Evolutionary conservation across 2,329 filamentous ascomycete genomes (phyloP).

Genomic region (Sordariomycetes sp.): DNA sequence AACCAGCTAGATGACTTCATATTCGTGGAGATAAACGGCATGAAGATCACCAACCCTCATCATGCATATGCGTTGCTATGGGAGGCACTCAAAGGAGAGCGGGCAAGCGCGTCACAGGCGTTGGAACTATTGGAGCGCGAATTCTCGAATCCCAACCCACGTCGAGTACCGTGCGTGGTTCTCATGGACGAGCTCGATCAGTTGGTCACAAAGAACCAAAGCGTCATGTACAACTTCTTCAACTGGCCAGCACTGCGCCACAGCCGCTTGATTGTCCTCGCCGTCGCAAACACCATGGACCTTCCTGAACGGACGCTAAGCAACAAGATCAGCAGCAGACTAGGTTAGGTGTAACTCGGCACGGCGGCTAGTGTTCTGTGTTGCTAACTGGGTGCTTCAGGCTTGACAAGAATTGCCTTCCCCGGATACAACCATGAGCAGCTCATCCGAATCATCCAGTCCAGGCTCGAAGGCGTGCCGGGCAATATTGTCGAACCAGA

Average conservation of each 20-base stretch:
- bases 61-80: slow-evolving; percentile 92
- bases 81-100: slow-evolving; percentile 89
- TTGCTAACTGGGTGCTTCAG: slow-evolving; percentile 13
- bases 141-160: slow-evolving; percentile 82
- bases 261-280: slow-evolving; percentile 87
- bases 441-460: slow-evolving; percentile 93
- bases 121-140: slow-evolving; percentile 85
- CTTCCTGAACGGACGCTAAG: slow-evolving; percentile 88
- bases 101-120: slow-evolving; percentile 84
- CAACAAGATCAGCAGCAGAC: slow-evolving; percentile 94
- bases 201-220: slow-evolving; percentile 93
- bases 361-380: background rate
- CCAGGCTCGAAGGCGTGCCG: slow-evolving; percentile 78
- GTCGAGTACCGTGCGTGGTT: slow-evolving; percentile 89
- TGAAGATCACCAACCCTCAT: slow-evolving; percentile 98
- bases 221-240: slow-evolving; percentile 99
- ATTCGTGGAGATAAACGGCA: slow-evolving; percentile 98
- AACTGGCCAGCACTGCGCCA: slow-evolving; percentile 94
- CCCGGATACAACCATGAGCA: slow-evolving; percentile 96
- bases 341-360: slow-evolving; percentile 34
- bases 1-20: slow-evolving; percentile 98
- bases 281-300: slow-evolving; percentile 98
- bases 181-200: slow-evolving; percentile 98
- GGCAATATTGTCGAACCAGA: slow-evolving; percentile 86
- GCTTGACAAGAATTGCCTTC: slow-evolving; percentile 90